Evolutionary conservation across 2,329 filamentous ascomycete genomes (phyloP), one percentile per base, ranked within the genome.

Genomic region (Aspergillus caelatus): DNA sequence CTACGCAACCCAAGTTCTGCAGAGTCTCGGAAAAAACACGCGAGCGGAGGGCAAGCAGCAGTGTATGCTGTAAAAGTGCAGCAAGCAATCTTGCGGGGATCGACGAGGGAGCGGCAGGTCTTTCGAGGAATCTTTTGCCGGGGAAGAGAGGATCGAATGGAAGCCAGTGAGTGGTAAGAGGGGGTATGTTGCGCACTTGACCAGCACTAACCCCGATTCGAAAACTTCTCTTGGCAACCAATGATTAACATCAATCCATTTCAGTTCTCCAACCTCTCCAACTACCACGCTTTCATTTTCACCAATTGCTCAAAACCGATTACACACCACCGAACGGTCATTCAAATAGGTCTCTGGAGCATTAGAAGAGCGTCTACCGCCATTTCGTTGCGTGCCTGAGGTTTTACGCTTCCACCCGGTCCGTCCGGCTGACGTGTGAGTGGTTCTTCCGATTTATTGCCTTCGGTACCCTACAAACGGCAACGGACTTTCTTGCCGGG

Each of bases 1-100:
- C 65, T 70, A 64, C 57, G 66, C 70, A 67, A 71, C 69, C 52
- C 68, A 65, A 70, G 70, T 68, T 66, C 67, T 66, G 67, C 65
- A 70, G 62, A 64, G 62, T 64, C 63, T 62, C 57, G 30, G 52
- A 63, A 57, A 36, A 61, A 62, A n/a, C 34, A 46, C 54, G 55
- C 26, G 50, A 41, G 56, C 36, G 59, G 39, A 52, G 32, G 58
- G 57, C 56, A 52, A 52, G 19, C 48, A 52, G 16, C 28, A 52
- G 28, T 34, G 9, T 32, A 12, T 52, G 48, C 48, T 12, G 39
- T 52, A 14, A 30, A n/a, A 14, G 28, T 52, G 10, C 48, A 52
- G 28, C 16, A 52, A 21, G 48, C 16, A n/a, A 16, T 11, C 28
- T 52, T n/a, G 28, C 50, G 52, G 52, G 62, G 53, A 41, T 62